A percentile compares a stretch with the other conserved stretches of the same genome.
Conservation (phyloP, 2,329 filamentous ascomycete genomes). For the Aspergillus chevalieri region DNA sequence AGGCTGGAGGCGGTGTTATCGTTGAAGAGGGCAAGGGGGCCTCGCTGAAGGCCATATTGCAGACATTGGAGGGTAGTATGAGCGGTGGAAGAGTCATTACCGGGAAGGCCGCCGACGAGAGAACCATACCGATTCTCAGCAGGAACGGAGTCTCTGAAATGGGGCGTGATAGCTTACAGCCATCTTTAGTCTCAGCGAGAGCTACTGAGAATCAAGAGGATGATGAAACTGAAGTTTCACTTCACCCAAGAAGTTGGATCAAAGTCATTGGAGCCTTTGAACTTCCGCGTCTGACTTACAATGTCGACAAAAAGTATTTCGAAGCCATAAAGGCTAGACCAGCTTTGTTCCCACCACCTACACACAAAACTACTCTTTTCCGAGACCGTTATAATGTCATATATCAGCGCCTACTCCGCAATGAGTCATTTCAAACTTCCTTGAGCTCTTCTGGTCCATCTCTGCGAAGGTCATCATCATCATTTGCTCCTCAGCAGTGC, state of each 20-base stretch:
- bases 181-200: constrained; percentile 7
- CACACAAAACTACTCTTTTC: constrained; percentile 79
- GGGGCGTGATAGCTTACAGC: constrained; percentile 43
- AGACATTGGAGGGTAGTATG: constrained; percentile 81
- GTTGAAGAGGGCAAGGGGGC: constrained; percentile 70
- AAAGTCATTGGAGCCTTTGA: constrained; percentile 78
- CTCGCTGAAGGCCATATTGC: constrained; percentile 70
- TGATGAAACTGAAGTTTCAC: constrained; percentile 55
- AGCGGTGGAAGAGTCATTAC: constrained; percentile 58
- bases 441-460: constrained; percentile 58
- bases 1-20: constrained; percentile 78
- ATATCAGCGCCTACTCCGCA: constrained; percentile 83
- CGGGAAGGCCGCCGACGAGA: constrained; percentile 39
- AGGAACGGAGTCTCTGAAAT: constrained; percentile 41
- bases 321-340: constrained; percentile 64
- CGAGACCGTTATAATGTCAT: constrained; percentile 87
- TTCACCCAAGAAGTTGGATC: constrained; percentile 74
- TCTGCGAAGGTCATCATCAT: constrained; percentile 55
- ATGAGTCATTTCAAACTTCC: constrained; percentile 85
- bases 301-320: constrained; percentile 73
- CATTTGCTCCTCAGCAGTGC: constrained; percentile 53
- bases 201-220: constrained; percentile 49
- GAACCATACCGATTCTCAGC: constrained; percentile 29
- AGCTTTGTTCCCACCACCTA: constrained; percentile 67
- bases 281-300: constrained; percentile 58